A percentile compares a stretch with the other conserved stretches of the same genome.
phyloP scores from a whole-genome alignment of 257 asterid genomes.

The Cordia subcordata region DNA sequence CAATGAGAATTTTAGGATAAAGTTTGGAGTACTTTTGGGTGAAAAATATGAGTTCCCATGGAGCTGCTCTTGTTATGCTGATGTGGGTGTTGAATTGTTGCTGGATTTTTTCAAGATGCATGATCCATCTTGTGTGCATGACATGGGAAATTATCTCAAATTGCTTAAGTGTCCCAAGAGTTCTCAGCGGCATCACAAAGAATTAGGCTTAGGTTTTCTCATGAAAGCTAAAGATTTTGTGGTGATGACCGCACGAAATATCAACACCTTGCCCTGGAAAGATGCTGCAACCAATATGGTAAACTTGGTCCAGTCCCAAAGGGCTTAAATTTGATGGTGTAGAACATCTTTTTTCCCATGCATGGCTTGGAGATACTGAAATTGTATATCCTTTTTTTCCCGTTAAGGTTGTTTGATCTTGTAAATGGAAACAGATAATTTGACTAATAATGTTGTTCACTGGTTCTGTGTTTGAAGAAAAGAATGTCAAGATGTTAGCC shows the following conservation, averaged over 20 bases:
- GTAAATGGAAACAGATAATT: too few relatives aligned
- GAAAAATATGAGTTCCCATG: slow-evolving; percentile 36
- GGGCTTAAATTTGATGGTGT: too few relatives aligned
- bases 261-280: slow-evolving; percentile 28
- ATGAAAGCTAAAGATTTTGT: slow-evolving; percentile 27
- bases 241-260: slow-evolving; percentile 2
- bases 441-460: too few relatives aligned
- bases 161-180: slow-evolving; percentile 31
- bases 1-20: slow-evolving; percentile 47
- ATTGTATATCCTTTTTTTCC: too few relatives aligned
- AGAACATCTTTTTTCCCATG: too few relatives aligned
- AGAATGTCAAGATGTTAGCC: too few relatives aligned
- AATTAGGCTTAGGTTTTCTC: slow-evolving; percentile 14
- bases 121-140: slow-evolving; percentile 69
- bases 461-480: too few relatives aligned
- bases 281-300: slow-evolving; percentile 34
- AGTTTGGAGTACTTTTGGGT: slow-evolving; percentile 38
- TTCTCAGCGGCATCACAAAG: slow-evolving; percentile 7
- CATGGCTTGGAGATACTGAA: too few relatives aligned
- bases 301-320: slow-evolving; percentile 37
- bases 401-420: too few relatives aligned
- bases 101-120: slow-evolving; percentile 53
- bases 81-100: slow-evolving; percentile 57
- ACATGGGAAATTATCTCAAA: slow-evolving; percentile 44
- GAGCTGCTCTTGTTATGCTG: slow-evolving; percentile 56